Conservation (phyloP, 2,329 filamentous ascomycete genomes). For the Corynespora cassiicola region DNA sequence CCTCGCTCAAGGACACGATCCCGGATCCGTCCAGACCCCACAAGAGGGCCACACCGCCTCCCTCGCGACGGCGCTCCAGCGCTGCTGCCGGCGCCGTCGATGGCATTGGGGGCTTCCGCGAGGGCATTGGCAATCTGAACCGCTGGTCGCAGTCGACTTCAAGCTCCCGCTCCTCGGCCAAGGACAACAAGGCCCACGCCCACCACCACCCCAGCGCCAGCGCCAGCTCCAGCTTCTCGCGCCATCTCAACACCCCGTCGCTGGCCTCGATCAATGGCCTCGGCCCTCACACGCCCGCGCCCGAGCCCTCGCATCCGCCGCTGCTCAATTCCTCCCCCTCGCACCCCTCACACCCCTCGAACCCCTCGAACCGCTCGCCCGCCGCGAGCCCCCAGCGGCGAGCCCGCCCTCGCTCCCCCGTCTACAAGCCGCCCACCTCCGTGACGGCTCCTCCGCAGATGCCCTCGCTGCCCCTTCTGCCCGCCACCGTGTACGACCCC, state of each 20-base stretch:
- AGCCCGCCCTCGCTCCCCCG: slow-evolving; percentile 38
- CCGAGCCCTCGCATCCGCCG: slow-evolving; percentile 20
- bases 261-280: slow-evolving; percentile 45
- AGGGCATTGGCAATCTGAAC: slow-evolving; percentile 59
- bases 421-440: slow-evolving; percentile 33
- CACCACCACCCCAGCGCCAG: no score
- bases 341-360: slow-evolving; percentile 16
- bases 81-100: slow-evolving; percentile 48
- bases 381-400: slow-evolving; percentile 45
- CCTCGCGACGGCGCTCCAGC: slow-evolving; percentile 48
- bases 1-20: slow-evolving; percentile 44
- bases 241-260: slow-evolving; percentile 45
- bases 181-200: slow-evolving; percentile 25
- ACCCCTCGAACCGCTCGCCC: slow-evolving; percentile 37
- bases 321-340: slow-evolving; percentile 31
- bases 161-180: slow-evolving; percentile 45
- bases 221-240: slow-evolving; percentile 43
- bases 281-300: slow-evolving; percentile 39
- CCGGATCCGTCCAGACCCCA: slow-evolving; percentile 32
- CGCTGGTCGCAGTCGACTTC: slow-evolving; percentile 66
- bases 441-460: slow-evolving; percentile 41
- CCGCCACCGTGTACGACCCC: slow-evolving; percentile 45
- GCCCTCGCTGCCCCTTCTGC: slow-evolving; percentile 39
- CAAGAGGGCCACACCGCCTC: slow-evolving; percentile 35
- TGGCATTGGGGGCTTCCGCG: slow-evolving; percentile 44